phyloP scores from a whole-genome alignment of 2,329 filamentous ascomycete species.

The Akanthomyces uredinophilus region DNA sequence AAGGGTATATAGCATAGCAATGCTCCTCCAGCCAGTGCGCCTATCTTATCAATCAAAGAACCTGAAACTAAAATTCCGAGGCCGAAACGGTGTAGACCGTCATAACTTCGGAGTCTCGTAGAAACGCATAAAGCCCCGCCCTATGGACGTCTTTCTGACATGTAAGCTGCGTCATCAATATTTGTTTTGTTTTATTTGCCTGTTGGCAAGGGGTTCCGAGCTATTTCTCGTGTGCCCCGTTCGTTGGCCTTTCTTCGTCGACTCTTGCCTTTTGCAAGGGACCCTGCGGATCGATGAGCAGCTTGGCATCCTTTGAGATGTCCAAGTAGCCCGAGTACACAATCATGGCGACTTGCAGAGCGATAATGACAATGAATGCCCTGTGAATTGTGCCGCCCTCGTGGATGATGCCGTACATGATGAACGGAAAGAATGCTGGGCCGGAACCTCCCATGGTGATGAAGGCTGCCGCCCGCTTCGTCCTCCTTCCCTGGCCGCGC shows the following conservation, averaged over 20 bases:
- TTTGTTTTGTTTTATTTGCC: background rate
- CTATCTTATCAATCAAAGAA: too few species aligned
- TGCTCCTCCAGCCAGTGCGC: too few species aligned
- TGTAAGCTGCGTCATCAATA: background rate
- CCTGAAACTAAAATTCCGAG: too few species aligned
- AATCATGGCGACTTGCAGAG: conserved; percentile 41
- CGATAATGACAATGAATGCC: conserved; percentile 60
- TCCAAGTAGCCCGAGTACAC: conserved; percentile 47
- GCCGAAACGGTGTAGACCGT: too few species aligned
- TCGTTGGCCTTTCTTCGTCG: background rate
- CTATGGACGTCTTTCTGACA: background rate
- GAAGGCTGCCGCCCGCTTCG: conserved; percentile 71
- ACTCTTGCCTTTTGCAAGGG: background rate
- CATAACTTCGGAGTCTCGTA: too few species aligned
- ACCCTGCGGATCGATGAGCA: conserved; percentile 33
- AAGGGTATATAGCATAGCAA: too few species aligned
- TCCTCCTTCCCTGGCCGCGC: conserved; percentile 72
- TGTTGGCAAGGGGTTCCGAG: background rate
- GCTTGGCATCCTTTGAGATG: conserved; percentile 40
- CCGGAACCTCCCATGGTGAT: conserved; percentile 73
- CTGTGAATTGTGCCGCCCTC: conserved; percentile 55
- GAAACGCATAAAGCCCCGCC: background rate
- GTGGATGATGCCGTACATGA: conserved; percentile 63
- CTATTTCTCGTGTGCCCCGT: background rate
- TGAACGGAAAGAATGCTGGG: conserved; percentile 68